A percentile compares a stretch with the other conserved stretches of the same genome.
These are phyloP conservation scores for Ceratocystis harringtonii DNA, from an alignment of 2,329 filamentous ascomycete genomes.

Conservation along the genomic window DNA sequence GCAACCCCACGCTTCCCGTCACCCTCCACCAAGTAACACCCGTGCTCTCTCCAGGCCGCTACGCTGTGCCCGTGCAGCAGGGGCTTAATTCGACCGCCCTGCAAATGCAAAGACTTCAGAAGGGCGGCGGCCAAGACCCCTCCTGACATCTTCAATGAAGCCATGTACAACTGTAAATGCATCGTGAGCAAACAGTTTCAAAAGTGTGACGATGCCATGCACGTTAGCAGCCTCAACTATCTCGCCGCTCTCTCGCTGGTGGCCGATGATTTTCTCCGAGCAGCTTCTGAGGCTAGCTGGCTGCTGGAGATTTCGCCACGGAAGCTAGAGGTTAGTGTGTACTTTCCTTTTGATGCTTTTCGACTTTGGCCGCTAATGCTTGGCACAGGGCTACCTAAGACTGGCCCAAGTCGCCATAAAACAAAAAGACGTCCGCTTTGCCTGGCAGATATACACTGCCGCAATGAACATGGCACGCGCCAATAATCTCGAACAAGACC, in stretches of 20 bases:
- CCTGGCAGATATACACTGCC: constrained; percentile 28
- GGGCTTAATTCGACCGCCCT: constrained; percentile 26
- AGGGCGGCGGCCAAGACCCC: constrained; percentile 18
- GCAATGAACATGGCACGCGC: constrained; percentile 26
- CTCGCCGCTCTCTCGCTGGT: constrained; percentile 26
- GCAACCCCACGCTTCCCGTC: too few species aligned
- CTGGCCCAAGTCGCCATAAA: constrained; percentile 28
- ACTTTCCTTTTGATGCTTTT: background rate
- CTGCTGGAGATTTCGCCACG: constrained; percentile 30
- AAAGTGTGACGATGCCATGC: constrained; percentile 27
- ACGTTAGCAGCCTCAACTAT: constrained; percentile 30
- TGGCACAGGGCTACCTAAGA: constrained; percentile 28
- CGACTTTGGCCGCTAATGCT: background rate
- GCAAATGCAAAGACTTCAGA: constrained; percentile 29
- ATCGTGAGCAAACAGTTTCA: constrained; percentile 26
- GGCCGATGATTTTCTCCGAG: constrained; percentile 27
- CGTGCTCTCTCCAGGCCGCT: background rate
- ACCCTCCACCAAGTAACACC: too few species aligned
- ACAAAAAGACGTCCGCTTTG: constrained; percentile 26
- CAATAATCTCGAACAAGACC: constrained; percentile 18
- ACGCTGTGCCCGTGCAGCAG: constrained; percentile 24
- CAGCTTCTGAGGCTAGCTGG: constrained; percentile 30
- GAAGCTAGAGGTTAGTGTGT: constrained; percentile 26
- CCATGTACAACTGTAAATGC: constrained; percentile 29
- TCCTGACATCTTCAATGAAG: constrained; percentile 27